Conservation (phyloP, 2,329 filamentous ascomycete species). For the Podosphaera xanthii region DNA sequence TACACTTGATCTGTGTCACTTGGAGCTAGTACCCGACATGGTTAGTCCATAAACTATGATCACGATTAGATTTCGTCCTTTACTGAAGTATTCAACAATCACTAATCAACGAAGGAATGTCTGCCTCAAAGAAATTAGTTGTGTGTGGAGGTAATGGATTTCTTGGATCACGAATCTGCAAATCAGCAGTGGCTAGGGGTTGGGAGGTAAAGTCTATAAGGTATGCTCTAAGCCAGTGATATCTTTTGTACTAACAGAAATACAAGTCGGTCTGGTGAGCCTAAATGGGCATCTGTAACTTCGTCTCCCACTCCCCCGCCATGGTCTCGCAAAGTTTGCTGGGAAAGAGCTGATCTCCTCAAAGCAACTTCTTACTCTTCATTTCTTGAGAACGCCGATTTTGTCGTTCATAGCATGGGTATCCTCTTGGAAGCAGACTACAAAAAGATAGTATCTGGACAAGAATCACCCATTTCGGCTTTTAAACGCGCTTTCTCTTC, state of each 20-base stretch:
- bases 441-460: constrained; percentile 71
- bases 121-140: constrained; percentile 47
- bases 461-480: constrained; percentile 59
- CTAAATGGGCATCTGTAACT: constrained; percentile 63
- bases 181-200: constrained; percentile 59
- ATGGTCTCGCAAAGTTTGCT: constrained; percentile 66
- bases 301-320: constrained; percentile 39
- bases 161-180: constrained; percentile 72
- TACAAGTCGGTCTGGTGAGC: constrained; percentile 66
- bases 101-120: constrained; percentile 3
- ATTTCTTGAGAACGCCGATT: constrained; percentile 54
- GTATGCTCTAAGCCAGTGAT: constrained; percentile 22
- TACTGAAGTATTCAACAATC: no score
- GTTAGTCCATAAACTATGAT: no score
- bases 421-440: constrained; percentile 95
- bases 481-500: constrained; percentile 53
- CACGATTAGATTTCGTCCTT: no score
- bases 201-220: constrained; percentile 89
- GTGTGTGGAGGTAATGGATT: constrained; percentile 92
- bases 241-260: neutral
- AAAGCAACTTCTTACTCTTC: constrained; percentile 57
- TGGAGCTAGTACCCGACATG: no score
- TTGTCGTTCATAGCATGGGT: constrained; percentile 84
- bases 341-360: constrained; percentile 76
- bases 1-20: no score